Evolutionary conservation across 805 yeast species (phyloP), one percentile per base, ranked within the genome.

Genomic region (Candida pseudoglaebosa): DNA sequence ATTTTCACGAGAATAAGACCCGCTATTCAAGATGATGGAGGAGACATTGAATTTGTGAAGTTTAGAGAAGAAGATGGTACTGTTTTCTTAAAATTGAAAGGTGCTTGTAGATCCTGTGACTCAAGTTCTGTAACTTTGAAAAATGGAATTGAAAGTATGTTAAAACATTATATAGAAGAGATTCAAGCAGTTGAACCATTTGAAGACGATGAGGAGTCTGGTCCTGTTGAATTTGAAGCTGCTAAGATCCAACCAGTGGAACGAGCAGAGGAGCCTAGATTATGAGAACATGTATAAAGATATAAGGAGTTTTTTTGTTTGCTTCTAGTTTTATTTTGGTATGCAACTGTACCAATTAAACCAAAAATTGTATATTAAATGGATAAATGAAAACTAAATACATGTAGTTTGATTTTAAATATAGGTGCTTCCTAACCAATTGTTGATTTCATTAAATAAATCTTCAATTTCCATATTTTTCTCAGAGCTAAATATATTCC

Each of bases 1-100:
- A 82, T 95, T 40, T 95, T 85, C 44, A 93, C 99, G 2, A 80
- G 97, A 57, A 90, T 93, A 37, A 81, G 96, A 55, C 99, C 99
- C 1, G 96, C 98, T 1, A 89, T 93, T 41, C 95, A 89, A 65
- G 99, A 93, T 54, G 99, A 93, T 54, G 99, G 99, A 45, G 99
- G 99, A 24, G 98, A 93, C 56, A 82, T 93, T 45, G 90, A 87
- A 51, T 95, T 80, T 59, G 75, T 85, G 42, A 93, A 87, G 4
- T 90, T 86, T 56, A 87, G 86, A 41, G 88, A 84, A 46, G 86
- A 82, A 42, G 73, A 84, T 1, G 99, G 99, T 1, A 80, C 84
- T 10, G 98, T 95, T 5, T 85, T 78, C 58, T 76, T 93, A 50
- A 88, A 85, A 57, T 69, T 93, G 33, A 90, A 87, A 52, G 99